Conservation (phyloP, 2,329 filamentous ascomycete genomes). For the Metarhizium guizhouense region DNA sequence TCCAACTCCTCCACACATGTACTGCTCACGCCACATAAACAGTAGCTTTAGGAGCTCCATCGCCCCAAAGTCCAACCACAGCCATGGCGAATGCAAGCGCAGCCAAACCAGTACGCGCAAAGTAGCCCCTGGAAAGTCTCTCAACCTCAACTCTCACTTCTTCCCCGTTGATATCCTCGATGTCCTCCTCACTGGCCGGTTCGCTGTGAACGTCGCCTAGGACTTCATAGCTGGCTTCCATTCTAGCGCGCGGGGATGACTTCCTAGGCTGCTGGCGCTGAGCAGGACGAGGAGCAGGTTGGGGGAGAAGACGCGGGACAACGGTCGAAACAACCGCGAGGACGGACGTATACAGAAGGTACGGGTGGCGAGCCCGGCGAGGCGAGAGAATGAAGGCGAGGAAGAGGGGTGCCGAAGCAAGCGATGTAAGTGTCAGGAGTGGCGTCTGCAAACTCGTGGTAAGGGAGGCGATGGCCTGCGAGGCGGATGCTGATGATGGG, state of each 20-base stretch:
- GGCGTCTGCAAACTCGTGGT: conserved; percentile 54
- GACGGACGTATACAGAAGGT: conserved; percentile 76
- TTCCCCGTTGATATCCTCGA: conserved; percentile 50
- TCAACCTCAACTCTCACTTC: conserved; percentile 50
- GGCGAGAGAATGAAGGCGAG: conserved; percentile 74
- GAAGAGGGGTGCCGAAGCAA: conserved; percentile 64
- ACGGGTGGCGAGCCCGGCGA: conserved; percentile 69
- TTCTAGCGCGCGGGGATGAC: conserved; percentile 30
- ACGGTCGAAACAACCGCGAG: conserved; percentile 55
- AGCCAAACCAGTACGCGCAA: conserved; percentile 44
- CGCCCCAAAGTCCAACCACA: conserved; percentile 58
- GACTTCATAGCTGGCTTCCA: conserved; percentile 68
- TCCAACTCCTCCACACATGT: background rate
- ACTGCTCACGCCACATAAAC: conserved; percentile 22
- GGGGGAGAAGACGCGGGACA: conserved; percentile 38
- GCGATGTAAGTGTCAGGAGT: conserved; percentile 54
- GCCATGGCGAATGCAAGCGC: conserved; percentile 52
- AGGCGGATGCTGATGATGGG: conserved; percentile 63
- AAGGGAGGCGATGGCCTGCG: conserved; percentile 62
- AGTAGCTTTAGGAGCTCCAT: conserved; percentile 35
- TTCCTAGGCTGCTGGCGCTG: conserved; percentile 18
- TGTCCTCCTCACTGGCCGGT: conserved; percentile 41
- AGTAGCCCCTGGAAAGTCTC: conserved; percentile 42
- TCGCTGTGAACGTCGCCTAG: conserved; percentile 46
- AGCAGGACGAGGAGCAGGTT: conserved; percentile 17